Evolutionary conservation across 2,329 filamentous ascomycete genomes (phyloP).

Genomic region (Fusarium papillatum): DNA sequence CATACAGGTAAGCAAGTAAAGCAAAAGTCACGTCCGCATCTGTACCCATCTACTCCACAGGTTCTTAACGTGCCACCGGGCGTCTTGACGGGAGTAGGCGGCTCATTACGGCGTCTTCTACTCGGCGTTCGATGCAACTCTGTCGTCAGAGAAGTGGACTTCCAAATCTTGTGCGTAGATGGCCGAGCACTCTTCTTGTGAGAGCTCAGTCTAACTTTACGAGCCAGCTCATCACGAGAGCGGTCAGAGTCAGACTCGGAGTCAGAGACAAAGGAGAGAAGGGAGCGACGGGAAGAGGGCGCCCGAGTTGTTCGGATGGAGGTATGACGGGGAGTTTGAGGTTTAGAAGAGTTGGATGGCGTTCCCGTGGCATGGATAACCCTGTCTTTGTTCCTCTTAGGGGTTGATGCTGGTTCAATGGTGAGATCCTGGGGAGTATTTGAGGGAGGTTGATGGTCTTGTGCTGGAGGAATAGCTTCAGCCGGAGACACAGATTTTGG

Average conservation of each 20-base stretch:
- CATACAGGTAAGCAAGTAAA: slow-evolving; percentile 62
- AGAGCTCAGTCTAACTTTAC: slow-evolving; percentile 29
- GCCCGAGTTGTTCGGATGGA: slow-evolving; percentile 42
- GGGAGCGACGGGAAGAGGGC: slow-evolving; percentile 50
- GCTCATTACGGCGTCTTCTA: slow-evolving; percentile 35
- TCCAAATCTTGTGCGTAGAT: slow-evolving; percentile 44
- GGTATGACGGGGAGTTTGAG: slow-evolving; percentile 43
- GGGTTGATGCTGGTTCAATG: slow-evolving; percentile 6
- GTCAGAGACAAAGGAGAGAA: slow-evolving; percentile 59
- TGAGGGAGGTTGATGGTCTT: not conserved
- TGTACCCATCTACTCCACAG: slow-evolving; percentile 69
- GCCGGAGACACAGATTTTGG: not conserved
- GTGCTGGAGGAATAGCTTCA: not conserved
- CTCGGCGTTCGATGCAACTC: slow-evolving; percentile 45
- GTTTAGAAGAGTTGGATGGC: slow-evolving; percentile 39
- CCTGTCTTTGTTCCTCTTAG: slow-evolving; percentile 12
- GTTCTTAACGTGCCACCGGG: slow-evolving; percentile 63
- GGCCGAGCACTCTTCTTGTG: slow-evolving; percentile 24
- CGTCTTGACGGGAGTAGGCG: slow-evolving; percentile 53
- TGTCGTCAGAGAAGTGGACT: slow-evolving; percentile 45
- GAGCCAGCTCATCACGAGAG: slow-evolving; percentile 51
- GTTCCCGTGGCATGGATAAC: not conserved
- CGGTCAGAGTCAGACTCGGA: slow-evolving; percentile 57
- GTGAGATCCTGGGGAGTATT: not conserved
- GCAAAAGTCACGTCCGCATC: slow-evolving; percentile 71